Evolutionary conservation across 768 basidiomycete species (phyloP), one percentile per base, ranked within the genome.

Genomic region (Omphalotus guepiniiformis): DNA sequence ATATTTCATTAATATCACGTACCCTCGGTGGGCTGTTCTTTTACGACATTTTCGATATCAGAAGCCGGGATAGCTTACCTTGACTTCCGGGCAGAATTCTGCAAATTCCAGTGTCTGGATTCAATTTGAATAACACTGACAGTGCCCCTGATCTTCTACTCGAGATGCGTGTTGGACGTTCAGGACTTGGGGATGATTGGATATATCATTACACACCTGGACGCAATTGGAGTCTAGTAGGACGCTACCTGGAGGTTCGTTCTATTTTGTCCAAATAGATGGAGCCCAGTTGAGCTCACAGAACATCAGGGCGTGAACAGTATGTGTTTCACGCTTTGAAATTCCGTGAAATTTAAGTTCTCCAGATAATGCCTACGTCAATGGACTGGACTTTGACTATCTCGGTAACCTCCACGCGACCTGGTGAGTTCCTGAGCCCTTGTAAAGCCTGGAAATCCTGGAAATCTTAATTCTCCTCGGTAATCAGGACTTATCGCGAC

Each of bases 331-430:
- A 16, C 6, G n/a, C 7, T 41, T 29, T 26, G 22, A 32, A 12
- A 23, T 12, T 13, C 3, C 18, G 7, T 16, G 6, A 27, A 43
- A 16, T 18, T 15, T 13, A 30, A 18, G 6, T 18, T 35, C 19
- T 32, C n/a, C 25, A 65, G 66, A 69, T 49, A 69, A 69, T 45
- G 64, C 65, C 2, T 68, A 69, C 44, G 67, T 69, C 51, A 70
- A 68, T 38, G 68, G 68, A 0, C 49, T 69, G 13, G 66, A 68
- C 52, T 66, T 67, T 39, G 62, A 67, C 47, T 36, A 53, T n/a
- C 39, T 48, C 6, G 62, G 64, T 7, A 55, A 50, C 21, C 50
- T 67, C 18, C 54, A 61, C n/a, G 45, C 58, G 3, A 65, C 66
- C 16, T 69, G 67, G 67, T 65, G 41, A 3, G 52, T 30, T 15